These are phyloP conservation scores for Coccomyxa subellipsoidea DNA, from an alignment of 163 green algal species.

Conservation along the genomic window DNA sequence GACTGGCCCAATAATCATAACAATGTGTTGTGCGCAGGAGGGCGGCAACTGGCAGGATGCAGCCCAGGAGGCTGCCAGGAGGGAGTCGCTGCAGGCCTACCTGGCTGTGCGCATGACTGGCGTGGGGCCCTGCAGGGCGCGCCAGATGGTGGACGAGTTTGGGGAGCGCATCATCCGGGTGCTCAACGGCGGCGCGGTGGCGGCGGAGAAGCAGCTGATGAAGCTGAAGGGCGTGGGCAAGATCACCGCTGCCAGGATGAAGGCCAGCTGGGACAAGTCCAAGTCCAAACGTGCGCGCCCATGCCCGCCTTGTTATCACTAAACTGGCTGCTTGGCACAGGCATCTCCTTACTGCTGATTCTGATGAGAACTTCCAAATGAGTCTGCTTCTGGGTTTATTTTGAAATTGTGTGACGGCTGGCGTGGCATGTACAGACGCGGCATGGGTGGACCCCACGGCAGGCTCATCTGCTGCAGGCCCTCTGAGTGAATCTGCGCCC, in stretches of 20 bases:
- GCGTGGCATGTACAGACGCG: neutral
- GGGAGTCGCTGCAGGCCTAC: slow-evolving; percentile 1
- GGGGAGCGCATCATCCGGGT: neutral
- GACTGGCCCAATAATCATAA: too few relatives aligned
- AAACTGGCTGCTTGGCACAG: neutral
- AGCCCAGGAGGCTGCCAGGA: neutral
- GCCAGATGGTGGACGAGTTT: neutral
- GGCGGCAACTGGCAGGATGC: neutral
- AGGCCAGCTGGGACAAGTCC: neutral
- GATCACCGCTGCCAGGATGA: neutral
- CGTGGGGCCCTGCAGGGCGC: neutral
- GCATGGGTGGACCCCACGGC: neutral
- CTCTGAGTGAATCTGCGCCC: neutral
- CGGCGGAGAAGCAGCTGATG: slow-evolving; percentile 13
- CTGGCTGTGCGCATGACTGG: slow-evolving; percentile 5
- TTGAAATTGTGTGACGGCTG: too few relatives aligned
- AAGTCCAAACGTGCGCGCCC: neutral
- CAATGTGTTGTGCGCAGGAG: too few relatives aligned
- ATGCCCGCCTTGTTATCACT: neutral
- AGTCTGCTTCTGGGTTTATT: too few relatives aligned
- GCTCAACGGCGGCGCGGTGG: neutral
- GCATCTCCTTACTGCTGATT: neutral
- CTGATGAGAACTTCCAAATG: neutral
- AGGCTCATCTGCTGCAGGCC: neutral
- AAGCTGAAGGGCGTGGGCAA: neutral